A percentile compares a stretch with the other conserved stretches of the same genome.
Conservation (phyloP, 192 early-diverging fungal genomes). For the Phycomyces blakesleeanus region DNA sequence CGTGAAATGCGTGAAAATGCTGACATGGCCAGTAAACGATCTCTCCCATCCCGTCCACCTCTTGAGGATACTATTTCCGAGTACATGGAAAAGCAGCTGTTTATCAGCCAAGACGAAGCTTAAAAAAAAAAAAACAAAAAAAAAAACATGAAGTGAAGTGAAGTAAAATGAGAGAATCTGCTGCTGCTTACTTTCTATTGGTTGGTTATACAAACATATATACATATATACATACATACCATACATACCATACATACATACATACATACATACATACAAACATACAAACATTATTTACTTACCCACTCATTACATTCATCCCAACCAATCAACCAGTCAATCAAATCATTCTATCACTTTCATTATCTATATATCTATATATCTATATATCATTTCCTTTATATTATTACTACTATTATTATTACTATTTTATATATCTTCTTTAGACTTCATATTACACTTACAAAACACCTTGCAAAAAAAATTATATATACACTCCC, state of each 20-base stretch:
- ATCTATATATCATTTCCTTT: not conserved
- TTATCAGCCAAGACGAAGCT: slow-evolving; percentile 2
- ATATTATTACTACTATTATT: not conserved
- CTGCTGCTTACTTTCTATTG: no score
- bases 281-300: no score
- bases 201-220: not conserved
- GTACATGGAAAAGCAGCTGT: slow-evolving; percentile 6
- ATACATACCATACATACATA: no score
- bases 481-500: no score
- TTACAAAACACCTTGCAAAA: no score
- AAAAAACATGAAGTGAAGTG: not conserved
- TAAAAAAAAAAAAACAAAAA: not conserved
- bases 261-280: no score
- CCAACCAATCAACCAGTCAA: no score
- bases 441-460: no score
- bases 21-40: slow-evolving; percentile 8
- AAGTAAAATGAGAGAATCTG: not conserved
- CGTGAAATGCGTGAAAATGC: slow-evolving; percentile 17
- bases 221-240: not conserved
- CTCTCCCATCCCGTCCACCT: not conserved
- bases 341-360: no score
- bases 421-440: not conserved
- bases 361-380: no score
- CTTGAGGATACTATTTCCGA: not conserved
- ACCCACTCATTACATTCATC: no score